Conservation (phyloP, 371 early-diverging fungal species). For the Vairimorpha ceranae region DNA sequence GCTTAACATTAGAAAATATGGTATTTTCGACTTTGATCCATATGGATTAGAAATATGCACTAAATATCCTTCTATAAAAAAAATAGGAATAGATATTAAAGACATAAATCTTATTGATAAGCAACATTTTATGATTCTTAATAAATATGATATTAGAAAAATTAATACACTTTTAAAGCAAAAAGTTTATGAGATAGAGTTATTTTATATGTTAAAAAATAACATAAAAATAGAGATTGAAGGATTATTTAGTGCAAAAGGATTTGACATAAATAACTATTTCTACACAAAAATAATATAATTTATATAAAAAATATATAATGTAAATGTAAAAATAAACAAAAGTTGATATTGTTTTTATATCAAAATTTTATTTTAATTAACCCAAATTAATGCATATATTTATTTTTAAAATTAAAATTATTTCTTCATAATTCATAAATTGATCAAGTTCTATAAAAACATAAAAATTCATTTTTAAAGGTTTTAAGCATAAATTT, state of each 20-base stretch:
- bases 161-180: not conserved
- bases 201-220: not conserved
- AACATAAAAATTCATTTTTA: too few species aligned
- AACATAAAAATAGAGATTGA: constrained; percentile 1
- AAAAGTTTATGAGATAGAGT: not conserved
- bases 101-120: not conserved
- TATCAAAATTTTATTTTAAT: too few species aligned
- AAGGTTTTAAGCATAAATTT: too few species aligned
- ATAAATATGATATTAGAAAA: not conserved
- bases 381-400: too few species aligned
- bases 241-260: not conserved
- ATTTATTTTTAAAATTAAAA: too few species aligned
- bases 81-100: not conserved
- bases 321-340: too few species aligned
- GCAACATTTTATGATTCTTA: not conserved
- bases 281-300: not conserved
- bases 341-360: not conserved
- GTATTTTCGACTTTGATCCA: constrained; percentile 63
- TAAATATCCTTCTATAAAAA: not conserved
- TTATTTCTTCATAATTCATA: too few species aligned
- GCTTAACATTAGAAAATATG: constrained; percentile 40
- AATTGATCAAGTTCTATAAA: too few species aligned
- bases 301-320: not conserved
- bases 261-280: not conserved
- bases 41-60: constrained; percentile 59